Conservation (phyloP, 805 yeast species). For the Myxozyma udenii region DNA sequence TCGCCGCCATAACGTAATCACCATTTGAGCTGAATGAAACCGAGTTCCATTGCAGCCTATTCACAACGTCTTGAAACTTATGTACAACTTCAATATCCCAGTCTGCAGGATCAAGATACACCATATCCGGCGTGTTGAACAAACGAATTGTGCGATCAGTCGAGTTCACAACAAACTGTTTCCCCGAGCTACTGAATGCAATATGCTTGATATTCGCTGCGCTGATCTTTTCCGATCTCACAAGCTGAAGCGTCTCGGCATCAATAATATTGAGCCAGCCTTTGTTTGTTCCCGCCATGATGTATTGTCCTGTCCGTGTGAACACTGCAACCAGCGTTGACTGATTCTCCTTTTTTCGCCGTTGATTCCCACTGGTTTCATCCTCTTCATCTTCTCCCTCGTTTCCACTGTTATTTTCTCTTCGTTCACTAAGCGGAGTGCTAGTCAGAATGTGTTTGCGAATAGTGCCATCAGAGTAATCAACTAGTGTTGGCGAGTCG, state of each 20-base stretch:
- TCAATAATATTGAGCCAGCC: slow-evolving; percentile 63
- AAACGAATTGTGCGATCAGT: slow-evolving; percentile 39
- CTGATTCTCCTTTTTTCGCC: slow-evolving; percentile 34
- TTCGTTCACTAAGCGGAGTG: slow-evolving; percentile 1
- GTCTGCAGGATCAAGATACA: slow-evolving; percentile 38
- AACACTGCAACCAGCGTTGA: slow-evolving; percentile 52
- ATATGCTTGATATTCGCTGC: slow-evolving; percentile 70
- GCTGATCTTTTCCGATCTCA: slow-evolving; percentile 57
- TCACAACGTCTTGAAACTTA: slow-evolving; percentile 86
- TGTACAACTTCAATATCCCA: slow-evolving; percentile 67
- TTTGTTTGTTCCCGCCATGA: slow-evolving; percentile 74
- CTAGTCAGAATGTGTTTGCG: slow-evolving; percentile 17
- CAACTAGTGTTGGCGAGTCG: slow-evolving; percentile 55
- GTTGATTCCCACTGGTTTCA: slow-evolving; percentile 25
- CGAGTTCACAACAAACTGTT: slow-evolving; percentile 35
- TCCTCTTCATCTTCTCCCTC: slow-evolving; percentile 22
- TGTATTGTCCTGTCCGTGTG: slow-evolving; percentile 52
- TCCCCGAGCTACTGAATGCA: slow-evolving; percentile 64
- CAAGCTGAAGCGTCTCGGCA: slow-evolving; percentile 34
- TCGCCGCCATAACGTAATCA: slow-evolving; percentile 85
- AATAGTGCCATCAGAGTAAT: slow-evolving; percentile 33
- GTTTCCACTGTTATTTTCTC: neutral
- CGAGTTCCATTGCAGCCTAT: slow-evolving; percentile 83
- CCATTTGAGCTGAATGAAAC: slow-evolving; percentile 68
- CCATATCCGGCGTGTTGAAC: slow-evolving; percentile 33